These are phyloP conservation scores for Cokeromyces recurvatus DNA, from an alignment of 371 early-diverging fungal species.

Conservation along the genomic window DNA sequence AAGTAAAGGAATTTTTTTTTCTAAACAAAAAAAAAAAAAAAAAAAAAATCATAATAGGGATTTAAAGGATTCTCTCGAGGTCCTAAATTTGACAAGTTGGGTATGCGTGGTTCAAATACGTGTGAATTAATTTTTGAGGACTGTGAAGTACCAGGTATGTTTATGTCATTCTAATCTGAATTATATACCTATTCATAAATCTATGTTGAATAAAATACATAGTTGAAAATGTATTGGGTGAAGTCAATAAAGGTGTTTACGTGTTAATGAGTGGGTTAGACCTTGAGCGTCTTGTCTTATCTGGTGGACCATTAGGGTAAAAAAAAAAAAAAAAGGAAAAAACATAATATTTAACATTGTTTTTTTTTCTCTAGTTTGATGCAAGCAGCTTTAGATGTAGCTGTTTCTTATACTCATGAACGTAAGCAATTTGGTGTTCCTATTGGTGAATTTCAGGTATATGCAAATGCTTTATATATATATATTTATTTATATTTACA, in stretches of 20 bases:
- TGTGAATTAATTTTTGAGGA: slow-evolving; percentile 95
- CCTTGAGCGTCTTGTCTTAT: slow-evolving; percentile 86
- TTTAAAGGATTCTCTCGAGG: slow-evolving; percentile 86
- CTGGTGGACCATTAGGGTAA: slow-evolving; percentile 92
- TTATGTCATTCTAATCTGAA: too few relatives aligned
- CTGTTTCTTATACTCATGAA: slow-evolving; percentile 83
- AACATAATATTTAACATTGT: neutral
- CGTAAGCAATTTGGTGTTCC: slow-evolving; percentile 86
- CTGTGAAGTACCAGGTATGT: slow-evolving; percentile 81
- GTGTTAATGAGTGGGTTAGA: slow-evolving; percentile 96
- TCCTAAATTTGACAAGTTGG: slow-evolving; percentile 94
- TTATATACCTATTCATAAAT: too few relatives aligned
- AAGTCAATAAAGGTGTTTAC: slow-evolving; percentile 90
- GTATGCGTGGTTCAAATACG: slow-evolving; percentile 97
- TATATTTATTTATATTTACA: too few relatives aligned
- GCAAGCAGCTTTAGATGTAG: slow-evolving; percentile 86
- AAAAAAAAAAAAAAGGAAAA: too few relatives aligned
- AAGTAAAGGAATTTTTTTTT: too few relatives aligned
- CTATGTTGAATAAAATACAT: neutral
- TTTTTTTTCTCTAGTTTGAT: slow-evolving; percentile 57
- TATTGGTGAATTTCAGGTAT: slow-evolving; percentile 88
- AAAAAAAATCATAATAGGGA: slow-evolving; percentile 29
- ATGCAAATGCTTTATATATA: slow-evolving; percentile 9
- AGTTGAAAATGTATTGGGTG: slow-evolving; percentile 84
- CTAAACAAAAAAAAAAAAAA: neutral